A percentile compares a stretch with the other conserved stretches of the same genome.
Conservation (phyloP, 2,329 filamentous ascomycete species). For the Sarocladium kiliense region DNA sequence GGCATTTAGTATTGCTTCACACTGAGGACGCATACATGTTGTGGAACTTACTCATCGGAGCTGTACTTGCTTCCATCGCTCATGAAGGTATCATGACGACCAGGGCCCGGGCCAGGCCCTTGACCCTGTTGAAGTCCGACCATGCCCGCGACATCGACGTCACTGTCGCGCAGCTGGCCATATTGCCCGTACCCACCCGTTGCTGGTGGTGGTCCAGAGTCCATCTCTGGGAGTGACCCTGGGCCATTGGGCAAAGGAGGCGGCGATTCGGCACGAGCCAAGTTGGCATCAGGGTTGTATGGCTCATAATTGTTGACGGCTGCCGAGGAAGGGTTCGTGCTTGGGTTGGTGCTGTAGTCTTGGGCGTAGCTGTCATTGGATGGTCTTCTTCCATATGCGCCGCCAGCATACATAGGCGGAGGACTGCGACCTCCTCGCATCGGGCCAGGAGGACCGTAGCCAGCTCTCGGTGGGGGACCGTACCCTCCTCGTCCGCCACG, state of each 20-base stretch:
- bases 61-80: constrained; percentile 71
- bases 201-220: constrained; percentile 36
- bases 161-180: constrained; percentile 53
- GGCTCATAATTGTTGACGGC: constrained; percentile 29
- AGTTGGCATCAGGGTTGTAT: constrained; percentile 36
- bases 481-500: constrained; percentile 29
- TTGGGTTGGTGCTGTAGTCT: constrained; percentile 24
- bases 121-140: constrained; percentile 60
- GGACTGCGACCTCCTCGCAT: constrained; percentile 26
- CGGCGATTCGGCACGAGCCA: constrained; percentile 59
- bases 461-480: constrained; percentile 24
- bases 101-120: constrained; percentile 18
- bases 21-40: too few species aligned
- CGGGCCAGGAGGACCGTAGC: constrained; percentile 20
- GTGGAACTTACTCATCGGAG: constrained; percentile 56
- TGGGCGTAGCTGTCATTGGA: constrained; percentile 19
- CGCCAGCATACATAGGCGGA: constrained; percentile 19
- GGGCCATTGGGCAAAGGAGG: constrained; percentile 45
- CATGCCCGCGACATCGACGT: constrained; percentile 70
- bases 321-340: constrained; percentile 27
- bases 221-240: constrained; percentile 57
- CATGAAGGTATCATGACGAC: constrained; percentile 44
- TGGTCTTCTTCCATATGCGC: background rate
- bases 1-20: background rate
- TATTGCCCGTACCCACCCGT: constrained; percentile 38